Evolutionary conservation across 805 yeast genomes (phyloP), one percentile per base, ranked within the genome.

Genomic region (Lachancea fermentati): DNA sequence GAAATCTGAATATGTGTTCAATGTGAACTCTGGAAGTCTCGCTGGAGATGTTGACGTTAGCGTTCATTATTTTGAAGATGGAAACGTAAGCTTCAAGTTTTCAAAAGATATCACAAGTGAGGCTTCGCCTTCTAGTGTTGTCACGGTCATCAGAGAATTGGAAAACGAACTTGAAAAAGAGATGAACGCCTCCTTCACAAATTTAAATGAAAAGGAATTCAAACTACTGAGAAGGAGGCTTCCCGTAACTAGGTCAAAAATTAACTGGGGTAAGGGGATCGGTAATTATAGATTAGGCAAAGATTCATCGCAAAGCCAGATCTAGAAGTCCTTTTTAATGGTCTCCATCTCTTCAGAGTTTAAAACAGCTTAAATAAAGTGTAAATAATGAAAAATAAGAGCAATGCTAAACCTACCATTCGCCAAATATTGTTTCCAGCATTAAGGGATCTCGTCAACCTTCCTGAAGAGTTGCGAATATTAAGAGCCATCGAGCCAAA

Each of bases 11-110:
- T 88, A 86, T 62, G 55, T 64, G 5, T 66, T 74, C 42, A 59
- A 71, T 51, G 24, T 50, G 3, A 44, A 56, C 1, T 45, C 56
- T 1, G 55, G 58, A 0, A 39, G 58, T 5, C 46, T 84, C 12
- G 50, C 48, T 2, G 96, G 95, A 4, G 57, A 58, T 5, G 71
- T 86, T 26, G 62, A 60, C 15, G 72, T 88, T 24, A 89, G 85
- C 49, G 82, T 89, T 30, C 98, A 91, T 62, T 93, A 89, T 62
- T 93, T 76, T 59, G 98, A 91, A 65, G 97, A 91, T 51, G 98
- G 98, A 22, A 91, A 91, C 55, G 97, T 91, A 14, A 73, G 91
- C 38, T 74, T 93, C 54, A 78, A 75, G 45, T 68, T 79, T 2
- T 47, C 48, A 5, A 66, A 70, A 43, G 51, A 54, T 3, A 49